phyloP scores from a whole-genome alignment of 2,329 filamentous ascomycete species.

The Elsinoe perseae region DNA sequence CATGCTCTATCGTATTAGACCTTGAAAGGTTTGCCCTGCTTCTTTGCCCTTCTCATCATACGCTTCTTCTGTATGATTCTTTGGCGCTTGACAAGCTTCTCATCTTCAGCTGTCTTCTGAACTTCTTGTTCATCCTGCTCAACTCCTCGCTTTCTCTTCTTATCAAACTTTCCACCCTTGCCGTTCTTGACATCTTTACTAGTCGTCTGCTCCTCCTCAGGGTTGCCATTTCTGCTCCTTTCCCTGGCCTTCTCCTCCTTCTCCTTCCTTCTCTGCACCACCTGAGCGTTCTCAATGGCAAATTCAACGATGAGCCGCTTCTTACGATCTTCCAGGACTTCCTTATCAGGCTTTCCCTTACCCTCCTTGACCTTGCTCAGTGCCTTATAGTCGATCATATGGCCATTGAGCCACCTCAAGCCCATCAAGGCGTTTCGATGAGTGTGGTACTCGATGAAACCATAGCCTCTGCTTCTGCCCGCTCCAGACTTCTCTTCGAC shows the following conservation, averaged over 20 bases:
- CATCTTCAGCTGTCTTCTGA: constrained; percentile 40
- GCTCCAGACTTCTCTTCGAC: constrained; percentile 67
- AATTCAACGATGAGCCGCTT: constrained; percentile 93
- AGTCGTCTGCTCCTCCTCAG: not conserved
- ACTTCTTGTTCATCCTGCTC: constrained; percentile 21
- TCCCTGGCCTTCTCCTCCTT: constrained; percentile 51
- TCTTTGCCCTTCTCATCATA: constrained; percentile 53
- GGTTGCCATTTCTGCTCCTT: constrained; percentile 28
- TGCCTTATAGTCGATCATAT: constrained; percentile 47
- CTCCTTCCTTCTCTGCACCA: constrained; percentile 70
- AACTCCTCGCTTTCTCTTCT: constrained; percentile 35
- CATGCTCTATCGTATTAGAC: not conserved
- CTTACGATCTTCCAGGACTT: constrained; percentile 61
- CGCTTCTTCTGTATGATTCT: constrained; percentile 82
- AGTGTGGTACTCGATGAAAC: constrained; percentile 92
- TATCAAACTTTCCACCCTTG: constrained; percentile 20
- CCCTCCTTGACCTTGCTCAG: constrained; percentile 36
- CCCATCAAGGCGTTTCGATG: constrained; percentile 95
- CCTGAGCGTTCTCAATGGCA: constrained; percentile 94
- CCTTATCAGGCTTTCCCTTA: constrained; percentile 33
- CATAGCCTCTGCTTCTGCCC: constrained; percentile 83
- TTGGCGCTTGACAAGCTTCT: constrained; percentile 54
- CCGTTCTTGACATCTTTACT: constrained; percentile 14
- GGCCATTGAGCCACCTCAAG: constrained; percentile 84
- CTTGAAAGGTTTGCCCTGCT: constrained; percentile 34